Evolutionary conservation across 768 basidiomycete species (phyloP).

Genomic region (Trametes coccinea): DNA sequence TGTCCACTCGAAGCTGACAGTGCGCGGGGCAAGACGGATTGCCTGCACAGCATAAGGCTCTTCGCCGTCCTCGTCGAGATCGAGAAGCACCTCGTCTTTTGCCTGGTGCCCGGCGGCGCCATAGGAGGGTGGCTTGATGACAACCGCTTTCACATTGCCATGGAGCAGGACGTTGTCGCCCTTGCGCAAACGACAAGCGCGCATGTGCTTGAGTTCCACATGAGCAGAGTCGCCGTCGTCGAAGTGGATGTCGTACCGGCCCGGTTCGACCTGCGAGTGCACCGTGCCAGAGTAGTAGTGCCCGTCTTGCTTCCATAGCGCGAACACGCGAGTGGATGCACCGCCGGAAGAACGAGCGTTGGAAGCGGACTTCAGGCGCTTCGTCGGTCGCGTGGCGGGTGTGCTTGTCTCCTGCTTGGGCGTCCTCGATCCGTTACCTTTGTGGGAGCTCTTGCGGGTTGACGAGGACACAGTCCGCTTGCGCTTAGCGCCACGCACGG

Average conservation of each 20-base stretch:
- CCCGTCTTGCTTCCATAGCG: slow-evolving; percentile 61
- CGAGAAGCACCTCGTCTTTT: slow-evolving; percentile 37
- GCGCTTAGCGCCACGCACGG: slow-evolving; percentile 41
- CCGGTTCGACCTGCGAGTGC: slow-evolving; percentile 35
- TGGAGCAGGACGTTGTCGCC: slow-evolving; percentile 58
- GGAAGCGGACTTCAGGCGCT: slow-evolving; percentile 24
- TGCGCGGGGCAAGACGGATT: slow-evolving; percentile 53
- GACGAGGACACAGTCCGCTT: slow-evolving; percentile 24
- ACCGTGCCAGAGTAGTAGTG: slow-evolving; percentile 65
- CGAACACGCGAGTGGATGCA: slow-evolving; percentile 62
- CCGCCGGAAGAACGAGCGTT: not conserved
- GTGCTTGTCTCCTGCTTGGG: slow-evolving; percentile 14
- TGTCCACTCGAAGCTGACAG: slow-evolving; percentile 52
- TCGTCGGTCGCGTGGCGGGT: slow-evolving; percentile 16
- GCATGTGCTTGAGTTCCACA: slow-evolving; percentile 37
- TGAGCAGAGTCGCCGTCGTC: slow-evolving; percentile 60
- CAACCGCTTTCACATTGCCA: slow-evolving; percentile 26
- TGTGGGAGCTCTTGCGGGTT: slow-evolving; percentile 28
- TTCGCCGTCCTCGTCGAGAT: slow-evolving; percentile 40
- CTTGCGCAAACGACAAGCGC: slow-evolving; percentile 46
- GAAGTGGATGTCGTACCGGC: slow-evolving; percentile 55
- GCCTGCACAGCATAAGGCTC: slow-evolving; percentile 35
- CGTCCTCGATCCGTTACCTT: slow-evolving; percentile 9
- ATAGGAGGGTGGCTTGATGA: slow-evolving; percentile 14
- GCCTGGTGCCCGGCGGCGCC: slow-evolving; percentile 1